phyloP scores from a whole-genome alignment of 2,329 filamentous ascomycete species.

The Onygenales sp. region DNA sequence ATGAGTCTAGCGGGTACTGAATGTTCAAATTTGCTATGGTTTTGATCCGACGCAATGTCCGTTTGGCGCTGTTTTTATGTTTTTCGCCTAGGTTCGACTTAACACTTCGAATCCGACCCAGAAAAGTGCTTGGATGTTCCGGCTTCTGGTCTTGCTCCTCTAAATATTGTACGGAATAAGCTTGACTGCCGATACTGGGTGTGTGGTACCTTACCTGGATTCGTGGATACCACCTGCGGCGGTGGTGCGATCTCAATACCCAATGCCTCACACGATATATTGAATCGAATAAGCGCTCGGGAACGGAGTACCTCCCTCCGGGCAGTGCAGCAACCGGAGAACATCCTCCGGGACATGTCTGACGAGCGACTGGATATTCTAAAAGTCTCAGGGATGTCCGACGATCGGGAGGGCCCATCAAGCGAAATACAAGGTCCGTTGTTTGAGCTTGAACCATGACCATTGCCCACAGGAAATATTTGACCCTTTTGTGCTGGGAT shows the following conservation, averaged over 20 bases:
- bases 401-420: constrained; percentile 5
- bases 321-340: constrained; percentile 14
- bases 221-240: not conserved
- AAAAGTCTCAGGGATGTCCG: constrained; percentile 4
- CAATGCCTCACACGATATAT: constrained; percentile 12
- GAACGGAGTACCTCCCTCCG: constrained; percentile 12
- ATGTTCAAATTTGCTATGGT: constrained; percentile 26
- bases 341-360: constrained; percentile 13
- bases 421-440: not conserved
- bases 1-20: constrained; percentile 21
- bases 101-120: constrained; percentile 25
- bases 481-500: not conserved
- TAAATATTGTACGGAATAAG: not conserved
- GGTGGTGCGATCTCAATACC: constrained; percentile 1
- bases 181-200: not conserved
- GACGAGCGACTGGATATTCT: constrained; percentile 14
- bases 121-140: not conserved
- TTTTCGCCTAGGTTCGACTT: constrained; percentile 24
- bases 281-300: constrained; percentile 18
- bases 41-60: constrained; percentile 28
- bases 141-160: not conserved
- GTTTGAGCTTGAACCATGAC: not conserved
- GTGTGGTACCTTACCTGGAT: not conserved
- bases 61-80: constrained; percentile 9
- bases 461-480: not conserved